Evolutionary conservation across 192 early-diverging fungal species (phyloP), one percentile per base, ranked within the genome.

Genomic region (Coemansia sp.): DNA sequence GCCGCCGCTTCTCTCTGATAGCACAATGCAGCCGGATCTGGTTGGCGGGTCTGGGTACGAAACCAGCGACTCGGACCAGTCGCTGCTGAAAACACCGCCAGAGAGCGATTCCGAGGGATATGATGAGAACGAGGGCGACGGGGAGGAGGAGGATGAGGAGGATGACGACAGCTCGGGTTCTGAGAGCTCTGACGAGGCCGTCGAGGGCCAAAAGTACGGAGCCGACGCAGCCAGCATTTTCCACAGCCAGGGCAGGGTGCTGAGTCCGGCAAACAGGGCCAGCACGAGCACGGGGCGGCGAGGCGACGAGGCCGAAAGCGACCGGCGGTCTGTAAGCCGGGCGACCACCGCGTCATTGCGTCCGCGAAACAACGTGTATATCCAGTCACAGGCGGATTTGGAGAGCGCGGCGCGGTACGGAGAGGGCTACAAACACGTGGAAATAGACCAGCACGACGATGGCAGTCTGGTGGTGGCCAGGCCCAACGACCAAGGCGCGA

Each of bases 361-460:
- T 6, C 54, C 55, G 22, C 69, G 62, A 1, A 27, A 33, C 12
- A 48, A 42, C 23, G 76, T 79, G 24, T 72, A 79, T 22, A 79
- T 79, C 29, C 76, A 79, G 59, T 42, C 70, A 12, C 54, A 24
- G 33, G 55, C 50, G 11, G 76, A 79, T 35, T 4, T 67, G 25
- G 65, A 68, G 44, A 72, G 59, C 14, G 66, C 62, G 2, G 62
- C 76, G 30, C 65, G 76, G 18, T 72, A 69, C 40, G 76, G 76
- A 35, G 76, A 79, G 38, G 76, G 76, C 0, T 79, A 79, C 66
- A 64, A 61, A 55, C 50, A 72, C 33, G 68, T 79, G 58, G 54
- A 65, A 32, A 60, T 73, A 23, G 76, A 79, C 48, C 49, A 47
- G 23, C 58, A 72, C 6, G 76, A 79, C 25, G 76, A 79, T 31